Conservation (phyloP, 1,284 basidiomycete species). For the Fomitopsis pinicola region DNA sequence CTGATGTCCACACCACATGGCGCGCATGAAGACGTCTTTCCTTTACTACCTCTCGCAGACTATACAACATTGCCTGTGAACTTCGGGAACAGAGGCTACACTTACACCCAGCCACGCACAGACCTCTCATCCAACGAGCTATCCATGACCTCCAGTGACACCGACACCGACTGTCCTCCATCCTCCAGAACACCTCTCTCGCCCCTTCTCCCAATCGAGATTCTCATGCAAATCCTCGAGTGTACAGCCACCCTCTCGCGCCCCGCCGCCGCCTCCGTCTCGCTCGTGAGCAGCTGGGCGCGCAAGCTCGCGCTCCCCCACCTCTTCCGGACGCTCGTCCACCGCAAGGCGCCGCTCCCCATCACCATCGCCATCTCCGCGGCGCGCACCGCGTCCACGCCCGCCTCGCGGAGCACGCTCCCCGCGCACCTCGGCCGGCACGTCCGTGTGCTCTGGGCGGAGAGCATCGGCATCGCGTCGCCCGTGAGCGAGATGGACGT, state of each 20-base stretch:
- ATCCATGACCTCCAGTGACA: not conserved
- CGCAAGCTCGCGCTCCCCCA: conserved; percentile 18
- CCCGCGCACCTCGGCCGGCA: conserved; percentile 15
- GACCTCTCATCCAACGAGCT: not conserved
- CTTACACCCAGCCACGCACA: not conserved
- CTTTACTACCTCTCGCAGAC: not conserved
- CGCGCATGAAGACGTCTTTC: not conserved
- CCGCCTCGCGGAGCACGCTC: conserved; percentile 4
- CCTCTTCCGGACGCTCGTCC: conserved; percentile 21
- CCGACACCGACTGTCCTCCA: not conserved
- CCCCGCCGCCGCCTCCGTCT: conserved; percentile 16
- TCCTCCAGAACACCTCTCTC: conserved; percentile 1
- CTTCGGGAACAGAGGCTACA: not conserved
- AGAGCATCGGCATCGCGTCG: conserved; percentile 18
- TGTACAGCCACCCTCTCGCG: conserved; percentile 14
- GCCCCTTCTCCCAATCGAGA: conserved; percentile 20
- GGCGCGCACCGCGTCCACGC: not conserved
- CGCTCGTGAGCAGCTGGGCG: conserved; percentile 22
- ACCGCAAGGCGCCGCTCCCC: conserved; percentile 13
- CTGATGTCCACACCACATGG: not conserved
- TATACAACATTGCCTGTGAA: not conserved
- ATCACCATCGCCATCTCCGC: conserved; percentile 8
- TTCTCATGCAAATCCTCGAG: conserved; percentile 21
- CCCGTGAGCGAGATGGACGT: conserved; percentile 17
- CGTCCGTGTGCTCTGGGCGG: conserved; percentile 24